Evolutionary conservation across 371 early-diverging fungal genomes (phyloP), one percentile per base, ranked within the genome.

Genomic region (Saksenaea vasiformis): DNA sequence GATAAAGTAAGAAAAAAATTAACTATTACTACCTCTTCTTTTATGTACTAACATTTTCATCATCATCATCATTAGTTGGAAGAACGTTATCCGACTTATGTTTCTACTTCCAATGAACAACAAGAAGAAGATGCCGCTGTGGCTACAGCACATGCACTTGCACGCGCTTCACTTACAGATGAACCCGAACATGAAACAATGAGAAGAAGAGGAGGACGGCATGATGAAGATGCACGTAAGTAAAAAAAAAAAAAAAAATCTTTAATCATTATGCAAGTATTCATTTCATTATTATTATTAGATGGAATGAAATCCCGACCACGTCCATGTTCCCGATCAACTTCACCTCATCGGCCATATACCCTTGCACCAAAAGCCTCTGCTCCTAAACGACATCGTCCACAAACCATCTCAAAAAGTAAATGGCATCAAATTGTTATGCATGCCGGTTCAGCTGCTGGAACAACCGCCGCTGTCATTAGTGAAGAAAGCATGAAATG

Each of bases 401-500:
- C 57, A 10, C 41, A 56, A 58, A 56, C 34, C 1, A 56, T 54
- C 4, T 36, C 65, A 10, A 58, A 67, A 56, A 68, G 74, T 69
- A 74, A 87, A 22, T 91, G 90, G 91, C 80, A 80, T 47, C 82
- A 85, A 57, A 72, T 93, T 54, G 87, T 91, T 13, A 72, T 91
- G 35, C 80, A 86, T 37, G 84, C 86, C n/a, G 77, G 86, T 11
- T 77, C 86, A 11, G 86, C 89, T 38, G 82, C 87, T 10, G 84
- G 87, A 37, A 84, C 87, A 11, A 86, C 84, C 17, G 90, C 90
- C 14, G 87, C 90, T 39, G 84, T 88, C 1, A 76, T 90, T 17
- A 88, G 88, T 58, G 90, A 91, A 62, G 90, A 92, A 73, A 85
- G 86, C 62, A 84, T 92, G 85, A 85, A 84, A 60, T 80, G 88